phyloP scores from a whole-genome alignment of 805 yeast species.

The Candida sanyiensis region DNA sequence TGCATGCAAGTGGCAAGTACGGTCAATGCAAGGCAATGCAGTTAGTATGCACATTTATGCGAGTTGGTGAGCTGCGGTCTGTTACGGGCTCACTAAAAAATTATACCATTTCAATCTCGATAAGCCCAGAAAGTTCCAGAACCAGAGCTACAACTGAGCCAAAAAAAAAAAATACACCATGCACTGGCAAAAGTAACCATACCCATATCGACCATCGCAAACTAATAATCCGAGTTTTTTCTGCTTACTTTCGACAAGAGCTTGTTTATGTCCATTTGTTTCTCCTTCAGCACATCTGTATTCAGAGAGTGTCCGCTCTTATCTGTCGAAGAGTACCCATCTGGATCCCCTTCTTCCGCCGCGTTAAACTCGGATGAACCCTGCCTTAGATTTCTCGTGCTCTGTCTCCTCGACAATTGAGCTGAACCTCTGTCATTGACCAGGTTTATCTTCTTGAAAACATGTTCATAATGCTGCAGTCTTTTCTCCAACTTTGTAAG shows the following conservation, averaged over 20 bases:
- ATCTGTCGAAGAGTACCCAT: background rate
- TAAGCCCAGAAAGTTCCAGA: too few relatives aligned
- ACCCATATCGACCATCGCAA: background rate
- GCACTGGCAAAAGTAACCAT: too few relatives aligned
- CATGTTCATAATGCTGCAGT: slow-evolving; percentile 9
- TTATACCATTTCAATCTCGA: too few relatives aligned
- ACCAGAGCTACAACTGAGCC: too few relatives aligned
- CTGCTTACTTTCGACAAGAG: slow-evolving; percentile 5
- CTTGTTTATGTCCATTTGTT: slow-evolving; percentile 7
- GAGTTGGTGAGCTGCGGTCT: too few relatives aligned
- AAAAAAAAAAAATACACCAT: too few relatives aligned
- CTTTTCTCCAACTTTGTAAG: slow-evolving; percentile 9
- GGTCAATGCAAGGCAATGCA: too few relatives aligned
- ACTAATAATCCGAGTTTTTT: slow-evolving; percentile 7
- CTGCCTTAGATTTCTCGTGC: background rate
- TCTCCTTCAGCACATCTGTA: slow-evolving; percentile 1
- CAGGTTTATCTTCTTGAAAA: slow-evolving; percentile 8
- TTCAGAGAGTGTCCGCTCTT: background rate
- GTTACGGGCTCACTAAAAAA: too few relatives aligned
- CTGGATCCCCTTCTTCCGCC: too few relatives aligned
- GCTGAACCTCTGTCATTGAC: slow-evolving; percentile 7
- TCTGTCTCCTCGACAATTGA: background rate
- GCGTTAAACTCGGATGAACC: background rate
- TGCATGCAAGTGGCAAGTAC: too few relatives aligned
- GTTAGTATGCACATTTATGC: too few relatives aligned